Base-by-base conservation (phyloP, 2,329 filamentous ascomycete species). In the Apiospora rasikravindrae region DNA sequence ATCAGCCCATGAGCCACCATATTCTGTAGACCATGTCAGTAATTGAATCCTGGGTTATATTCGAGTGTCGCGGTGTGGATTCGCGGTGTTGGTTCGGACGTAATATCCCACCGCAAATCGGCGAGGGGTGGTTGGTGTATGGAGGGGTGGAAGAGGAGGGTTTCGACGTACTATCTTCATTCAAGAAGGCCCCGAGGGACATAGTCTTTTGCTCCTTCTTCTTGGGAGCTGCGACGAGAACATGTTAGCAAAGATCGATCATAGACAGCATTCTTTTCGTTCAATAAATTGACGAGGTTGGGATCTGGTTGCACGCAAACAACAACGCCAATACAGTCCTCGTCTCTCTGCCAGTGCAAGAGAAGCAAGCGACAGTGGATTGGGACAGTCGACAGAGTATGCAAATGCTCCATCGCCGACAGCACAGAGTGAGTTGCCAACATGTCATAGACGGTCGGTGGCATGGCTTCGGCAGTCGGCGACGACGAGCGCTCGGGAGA, bases 121-220 rank as follows among this genome's bases (percentile, higher is more conserved):
- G 53, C 29, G 53, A 19, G 37, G 53, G 51, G 33, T 64, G 57
- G 22, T 37, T 64, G 57, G 22, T 37, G 57, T 37, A 40, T 64
- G 57, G 29, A 64, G 57, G 57, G 33, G 77, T 73, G 74, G 70
- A 47, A 69, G 76, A 73, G 74, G 74, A 75, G 75, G 76, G 77
- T 78, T 79, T 71, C 71, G 71, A 88, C 94, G 85, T 89, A 98
- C 96, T 92, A 85, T 94, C 90, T 84, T 98, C 94, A 82, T 89
- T 89, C 88, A 99, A 90, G 90, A 99, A 99, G 86, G 94, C 94
- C 88, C 94, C 94, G 82, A 98, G 92, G 88, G 94, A 94, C 93
- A 99, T 96, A 89, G 97, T 99, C 91, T 97, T 93, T 84, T 91
- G 89, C 70, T 77, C 73, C 86, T 94, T 93, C 88, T 97, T 97